Base-by-base conservation (phyloP, 2,329 filamentous ascomycete species). In the Talaromyces pinophilus region DNA sequence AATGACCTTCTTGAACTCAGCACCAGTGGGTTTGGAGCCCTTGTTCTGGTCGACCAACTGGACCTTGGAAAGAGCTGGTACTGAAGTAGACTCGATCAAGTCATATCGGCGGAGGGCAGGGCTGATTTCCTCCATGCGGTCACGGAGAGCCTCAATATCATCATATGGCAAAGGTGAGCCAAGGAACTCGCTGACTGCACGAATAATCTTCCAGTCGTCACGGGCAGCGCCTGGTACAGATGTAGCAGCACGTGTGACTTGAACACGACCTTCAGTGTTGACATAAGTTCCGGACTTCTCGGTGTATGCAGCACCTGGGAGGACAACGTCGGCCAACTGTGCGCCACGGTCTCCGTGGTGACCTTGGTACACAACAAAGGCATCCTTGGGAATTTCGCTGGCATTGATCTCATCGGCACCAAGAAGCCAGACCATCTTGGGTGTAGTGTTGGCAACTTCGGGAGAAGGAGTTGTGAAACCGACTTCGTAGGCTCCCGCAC, bases 151-250 rank as follows among this genome's bases (percentile, higher is more conserved):
- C 71, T 95, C 91, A 61, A 99, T 87, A 76, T 98, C 93, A 73
- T 99, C 94, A 76, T 98, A 99, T 25, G 93, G 92, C 63, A 99
- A 87, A 70, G 93, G 90, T 33, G 85, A 88, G 68, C 91, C 92
- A 17, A 99, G 85, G 82, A 96, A 97, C 81, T 98, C 95, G 75
- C 91, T 95, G 65, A 87, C 88, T 19, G 95, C 95, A 70, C 95
- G 92, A 72, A 99, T 89, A 75, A 99, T 98, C 88, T 98, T 99
- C 95, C 95, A 99, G 82, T 99, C 95, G 70, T 95, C 94, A 76
- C 95, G 88, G 65, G 94, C 88, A 63, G 93, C 95, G 67, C 95
- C 95, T 28, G 93, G 92, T 70, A 97, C 85, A 55, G 91, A 91
- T 44, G 93, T 96, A 35, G 95, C 95, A 59, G 92, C 90, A 71